Evolutionary conservation across 1,284 basidiomycete species (phyloP), one percentile per base, ranked within the genome.

Genomic region (Ceratobasidium sp.): DNA sequence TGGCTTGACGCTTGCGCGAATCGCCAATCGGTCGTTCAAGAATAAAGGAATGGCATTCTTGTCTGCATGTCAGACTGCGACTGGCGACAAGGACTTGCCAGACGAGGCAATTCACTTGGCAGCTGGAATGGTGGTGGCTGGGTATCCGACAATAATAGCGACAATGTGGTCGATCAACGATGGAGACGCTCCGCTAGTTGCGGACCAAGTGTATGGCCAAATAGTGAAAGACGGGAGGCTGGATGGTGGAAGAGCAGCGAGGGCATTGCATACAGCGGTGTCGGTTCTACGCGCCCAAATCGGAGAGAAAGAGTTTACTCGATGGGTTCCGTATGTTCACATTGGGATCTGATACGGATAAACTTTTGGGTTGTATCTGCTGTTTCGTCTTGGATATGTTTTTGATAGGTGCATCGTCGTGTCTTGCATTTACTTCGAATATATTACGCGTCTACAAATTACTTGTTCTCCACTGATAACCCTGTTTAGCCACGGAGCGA

Each of bases 101-200:
- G 76, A 66, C 36, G 73, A 77, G 45, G 44, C 62, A 1, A 56
- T 77, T n/a, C 73, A 75, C 24, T 41, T 77, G 19, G 73, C 67
- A 1, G 27, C 62, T 6, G 60, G 76, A 5, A 72, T 77, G 73
- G 45, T 77, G 7, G 73, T 77, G 57, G 59, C 72, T 5, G 75
- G 76, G 2, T 77, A 54, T 36, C 41, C 51, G 11, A 67, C 65
- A 1, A 33, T 67, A 17, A n/a, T 67, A 17, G 33, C 65, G 2
- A 67, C 36, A 19, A 41, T 67, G 51, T 67, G 65, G 65, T 31
- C 22, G n/a, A n/a, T 51, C 27, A 15, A 54, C 6, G 65, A 67
- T 44, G 19, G 8, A 11, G 65, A 67, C 15, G 65, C 50, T 3
- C 29, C 51, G 9, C 1, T 44, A n/a, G 33, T 67, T 44, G 50